Percentiles rank a stretch among this genome's conserved stretches.
These are phyloP conservation scores for Linnemannia zychae DNA, from an alignment of 192 early-diverging fungal genomes.

Conservation along the genomic window DNA sequence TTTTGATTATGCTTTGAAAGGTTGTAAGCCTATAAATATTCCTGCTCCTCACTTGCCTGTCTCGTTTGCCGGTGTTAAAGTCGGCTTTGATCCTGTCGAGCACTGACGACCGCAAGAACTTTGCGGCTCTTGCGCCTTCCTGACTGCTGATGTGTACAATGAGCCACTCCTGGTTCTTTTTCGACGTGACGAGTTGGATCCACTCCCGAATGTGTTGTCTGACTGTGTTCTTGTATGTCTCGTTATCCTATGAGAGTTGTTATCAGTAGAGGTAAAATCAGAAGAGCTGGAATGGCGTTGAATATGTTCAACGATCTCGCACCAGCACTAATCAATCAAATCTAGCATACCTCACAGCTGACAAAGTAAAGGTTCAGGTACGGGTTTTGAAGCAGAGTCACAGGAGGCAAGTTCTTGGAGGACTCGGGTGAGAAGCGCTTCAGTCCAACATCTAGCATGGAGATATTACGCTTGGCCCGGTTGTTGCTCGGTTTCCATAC, in stretches of 20 bases:
- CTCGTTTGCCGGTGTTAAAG: slow-evolving; percentile 76
- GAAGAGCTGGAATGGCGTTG: background rate
- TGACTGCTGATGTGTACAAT: slow-evolving; percentile 80
- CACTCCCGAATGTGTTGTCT: slow-evolving; percentile 82
- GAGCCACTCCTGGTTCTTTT: slow-evolving; percentile 93
- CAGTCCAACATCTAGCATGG: slow-evolving; percentile 70
- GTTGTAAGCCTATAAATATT: too few relatives aligned
- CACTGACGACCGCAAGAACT: slow-evolving; percentile 78
- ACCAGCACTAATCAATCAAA: background rate
- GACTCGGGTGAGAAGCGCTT: slow-evolving; percentile 62
- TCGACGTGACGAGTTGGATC: slow-evolving; percentile 77
- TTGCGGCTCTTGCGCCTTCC: slow-evolving; percentile 62
- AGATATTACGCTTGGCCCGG: slow-evolving; percentile 71
- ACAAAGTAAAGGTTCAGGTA: slow-evolving; percentile 88
- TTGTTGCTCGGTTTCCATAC: slow-evolving; percentile 82
- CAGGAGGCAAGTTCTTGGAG: slow-evolving; percentile 56
- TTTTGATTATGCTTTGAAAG: background rate
- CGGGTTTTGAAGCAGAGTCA: slow-evolving; percentile 65
- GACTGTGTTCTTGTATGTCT: slow-evolving; percentile 76
- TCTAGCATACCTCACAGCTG: slow-evolving; percentile 72
- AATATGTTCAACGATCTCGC: too few relatives aligned
- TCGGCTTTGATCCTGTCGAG: slow-evolving; percentile 91
- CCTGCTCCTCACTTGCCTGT: slow-evolving; percentile 57
- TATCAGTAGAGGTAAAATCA: background rate
- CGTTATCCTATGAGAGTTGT: slow-evolving; percentile 73